Evolutionary conservation across 2,329 filamentous ascomycete species (phyloP), one percentile per base, ranked within the genome.

Genomic region (Xylariaceae sp.): DNA sequence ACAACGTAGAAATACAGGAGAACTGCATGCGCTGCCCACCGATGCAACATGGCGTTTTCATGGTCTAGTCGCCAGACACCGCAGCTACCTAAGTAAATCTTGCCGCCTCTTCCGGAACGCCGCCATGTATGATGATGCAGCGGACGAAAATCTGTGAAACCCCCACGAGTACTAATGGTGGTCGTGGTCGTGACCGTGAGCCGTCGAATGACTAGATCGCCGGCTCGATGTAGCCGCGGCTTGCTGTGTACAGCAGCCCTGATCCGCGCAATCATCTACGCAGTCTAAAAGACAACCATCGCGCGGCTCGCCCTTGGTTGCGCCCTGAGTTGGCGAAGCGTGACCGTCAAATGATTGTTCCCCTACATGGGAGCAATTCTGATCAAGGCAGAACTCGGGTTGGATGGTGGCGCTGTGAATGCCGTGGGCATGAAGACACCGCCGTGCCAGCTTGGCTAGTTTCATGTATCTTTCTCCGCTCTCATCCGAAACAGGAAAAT

Each of bases 321-420:
- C 27, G 27, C 44, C 17, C 19, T 49, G 51, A 18, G 45, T 40
- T 39, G 60, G 58, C 17, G 60, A 59, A 30, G 45, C 51, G n/a
- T 61, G 58, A 39, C 62, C 62, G 15, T 64, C 62, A 22, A 57
- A 43, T 7, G 56, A 47, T 3, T 52, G 61, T 39, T 68, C 64
- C 35, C 69, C 66, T 12, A 65, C 58, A 36, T 72, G 70, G 48
- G 62, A 65, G 55, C 75, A 76, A 45, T 69, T 66, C 38, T 71
- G 63, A 56, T 81, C 80, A 22, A 81, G 67, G 55, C 81, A 83
- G 59, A 85, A 99, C 68, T 99, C 94, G 6, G 94, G 94, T 70
- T 99, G 94, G 60, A 99, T 97, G 11, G 94, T 99, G 33, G 90
- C 92, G 35, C 89, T 95, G 73, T 99, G 94, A 57, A 99, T 97